phyloP scores from a whole-genome alignment of 192 early-diverging fungal genomes.

The Lobosporangium transversale region DNA sequence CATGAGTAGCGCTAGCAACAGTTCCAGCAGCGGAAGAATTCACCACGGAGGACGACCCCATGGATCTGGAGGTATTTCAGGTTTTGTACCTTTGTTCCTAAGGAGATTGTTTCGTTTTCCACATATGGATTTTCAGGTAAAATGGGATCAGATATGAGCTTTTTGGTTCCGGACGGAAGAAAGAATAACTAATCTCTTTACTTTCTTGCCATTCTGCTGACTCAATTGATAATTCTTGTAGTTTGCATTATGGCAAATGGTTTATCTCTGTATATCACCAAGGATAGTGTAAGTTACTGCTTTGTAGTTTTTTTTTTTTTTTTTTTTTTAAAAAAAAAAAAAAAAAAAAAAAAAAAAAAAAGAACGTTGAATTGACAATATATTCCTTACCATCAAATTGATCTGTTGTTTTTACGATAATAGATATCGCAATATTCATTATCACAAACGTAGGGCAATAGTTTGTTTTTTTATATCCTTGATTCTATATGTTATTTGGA shows the following conservation, averaged over 20 bases:
- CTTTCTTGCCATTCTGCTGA: not conserved
- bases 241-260: slow-evolving; percentile 91
- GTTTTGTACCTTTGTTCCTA: slow-evolving; percentile 63
- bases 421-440: slow-evolving; percentile 95
- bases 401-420: not conserved
- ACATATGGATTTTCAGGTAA: slow-evolving; percentile 85
- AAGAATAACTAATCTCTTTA: not conserved
- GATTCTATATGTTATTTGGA: not conserved
- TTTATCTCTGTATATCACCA: slow-evolving; percentile 83
- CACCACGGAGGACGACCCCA: slow-evolving; percentile 2
- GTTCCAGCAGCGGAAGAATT: not conserved
- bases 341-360: too few species aligned
- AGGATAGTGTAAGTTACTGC: slow-evolving; percentile 74
- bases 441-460: slow-evolving; percentile 96
- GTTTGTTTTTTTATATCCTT: too few species aligned
- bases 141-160: not conserved
- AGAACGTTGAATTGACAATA: too few species aligned
- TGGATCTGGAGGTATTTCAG: slow-evolving; percentile 16
- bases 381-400: too few species aligned
- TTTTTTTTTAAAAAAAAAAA: not conserved
- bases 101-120: slow-evolving; percentile 65
- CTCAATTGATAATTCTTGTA: slow-evolving; percentile 31
- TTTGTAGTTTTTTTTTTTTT: not conserved
- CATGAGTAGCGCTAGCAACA: slow-evolving; percentile 5
- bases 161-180: not conserved